Evolutionary conservation across 371 early-diverging fungal genomes (phyloP), one percentile per base, ranked within the genome.

Genomic region (Dichotomocladium elegans): DNA sequence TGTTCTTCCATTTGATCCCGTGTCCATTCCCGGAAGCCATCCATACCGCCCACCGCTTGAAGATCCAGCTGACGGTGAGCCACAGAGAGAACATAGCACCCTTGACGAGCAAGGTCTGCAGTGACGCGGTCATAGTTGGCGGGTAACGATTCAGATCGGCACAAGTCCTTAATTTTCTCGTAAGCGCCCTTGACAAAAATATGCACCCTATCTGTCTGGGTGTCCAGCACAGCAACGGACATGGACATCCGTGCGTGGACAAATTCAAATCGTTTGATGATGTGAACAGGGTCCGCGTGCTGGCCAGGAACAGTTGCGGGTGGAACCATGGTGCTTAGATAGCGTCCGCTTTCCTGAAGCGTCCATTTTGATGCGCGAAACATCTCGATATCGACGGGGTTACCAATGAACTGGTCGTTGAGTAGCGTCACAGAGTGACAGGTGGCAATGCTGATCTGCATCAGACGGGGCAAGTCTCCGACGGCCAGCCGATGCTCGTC

Each of bases 321-420:
- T 4, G 62, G 59, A 19, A 41, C 19, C n/a, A 66, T 27, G n/a
- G 64, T 71, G 43, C 66, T 65, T 17, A 48, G 25, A 33, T 34
- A 48, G 26, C n/a, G 24, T 3, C 35, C 8, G 10, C 21, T 31
- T 17, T 31, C 28, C 50, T 31, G 17, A 61, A 47, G 12, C 35
- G 45, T 66, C 66, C 64, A 10, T 59, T 47, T 61, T 54, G 52
- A 66, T 28, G 82, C 82, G 12, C 72, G 63, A 73, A 93, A 89
- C 75, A 90, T 84, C 64, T 91, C 92, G 34, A 93, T 77, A 60
- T 95, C 96, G 40, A 95, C 85, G 25, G 89, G 88, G 70, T 95
- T 93, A 9, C 96, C 96, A 31, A 92, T 78, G 24, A 71, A 77
- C 42, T 77, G 75, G 28, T 81, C 75, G 10, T 73, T 73, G 25